phyloP scores from a whole-genome alignment of 192 early-diverging fungal species.

The Radiomyces spectabilis region DNA sequence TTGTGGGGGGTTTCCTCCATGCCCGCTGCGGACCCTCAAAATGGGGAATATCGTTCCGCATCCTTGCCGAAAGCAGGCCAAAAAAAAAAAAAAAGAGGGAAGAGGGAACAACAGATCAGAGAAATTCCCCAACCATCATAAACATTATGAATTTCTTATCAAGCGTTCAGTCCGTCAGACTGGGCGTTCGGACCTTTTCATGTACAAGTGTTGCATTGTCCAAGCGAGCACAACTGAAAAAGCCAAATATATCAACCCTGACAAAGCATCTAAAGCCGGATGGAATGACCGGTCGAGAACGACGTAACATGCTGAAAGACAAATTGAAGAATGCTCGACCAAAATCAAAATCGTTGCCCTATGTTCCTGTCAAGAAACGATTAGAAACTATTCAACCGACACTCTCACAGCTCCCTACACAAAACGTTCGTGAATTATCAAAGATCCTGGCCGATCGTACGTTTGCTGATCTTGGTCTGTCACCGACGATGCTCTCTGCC shows the following conservation, averaged over 20 bases:
- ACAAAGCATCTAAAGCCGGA: slow-evolving; percentile 30
- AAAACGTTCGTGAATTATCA: slow-evolving; percentile 16
- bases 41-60: too few species aligned
- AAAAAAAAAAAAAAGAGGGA: too few species aligned
- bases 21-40: too few species aligned
- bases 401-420: neutral
- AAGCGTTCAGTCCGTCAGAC: too few species aligned
- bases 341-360: slow-evolving; percentile 4
- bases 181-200: slow-evolving; percentile 5
- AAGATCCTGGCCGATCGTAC: slow-evolving; percentile 11
- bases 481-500: slow-evolving; percentile 43
- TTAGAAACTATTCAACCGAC: slow-evolving; percentile 12
- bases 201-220: neutral
- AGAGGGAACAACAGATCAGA: too few species aligned
- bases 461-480: slow-evolving; percentile 63
- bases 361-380: slow-evolving; percentile 25
- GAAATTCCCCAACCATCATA: too few species aligned
- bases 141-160: too few species aligned
- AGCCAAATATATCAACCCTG: slow-evolving; percentile 24
- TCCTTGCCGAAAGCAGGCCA: too few species aligned
- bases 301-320: slow-evolving; percentile 15
- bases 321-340: slow-evolving; percentile 7
- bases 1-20: too few species aligned
- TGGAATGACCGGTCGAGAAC: slow-evolving; percentile 25
- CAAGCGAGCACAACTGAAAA: slow-evolving; percentile 13